phyloP scores from a whole-genome alignment of 2,329 filamentous ascomycete species.

The Epichloe sibirici region DNA sequence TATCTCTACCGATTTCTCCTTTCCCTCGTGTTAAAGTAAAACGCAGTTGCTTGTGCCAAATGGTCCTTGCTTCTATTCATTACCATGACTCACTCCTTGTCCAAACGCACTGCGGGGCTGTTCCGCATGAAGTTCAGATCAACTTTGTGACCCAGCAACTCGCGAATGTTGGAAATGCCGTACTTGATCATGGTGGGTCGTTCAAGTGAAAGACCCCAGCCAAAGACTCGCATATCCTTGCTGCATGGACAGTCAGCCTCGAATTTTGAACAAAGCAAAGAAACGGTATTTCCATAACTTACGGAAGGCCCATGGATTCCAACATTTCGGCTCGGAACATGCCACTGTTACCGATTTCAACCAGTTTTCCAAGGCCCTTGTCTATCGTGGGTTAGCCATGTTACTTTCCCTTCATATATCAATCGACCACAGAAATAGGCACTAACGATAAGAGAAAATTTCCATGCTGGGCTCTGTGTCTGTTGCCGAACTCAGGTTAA shows the following conservation, averaged over 20 bases:
- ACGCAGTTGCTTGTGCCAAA: neutral
- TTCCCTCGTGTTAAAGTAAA: neutral
- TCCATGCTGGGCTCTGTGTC: constrained; percentile 94
- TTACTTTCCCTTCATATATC: neutral
- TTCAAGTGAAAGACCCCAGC: constrained; percentile 85
- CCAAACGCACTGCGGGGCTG: constrained; percentile 81
- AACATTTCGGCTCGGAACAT: constrained; percentile 99
- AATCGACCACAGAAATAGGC: neutral
- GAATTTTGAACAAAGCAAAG: neutral
- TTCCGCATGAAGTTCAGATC: constrained; percentile 85
- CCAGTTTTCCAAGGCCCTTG: constrained; percentile 75
- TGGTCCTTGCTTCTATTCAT: neutral
- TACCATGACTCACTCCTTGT: constrained; percentile 51
- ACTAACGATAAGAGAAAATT: constrained; percentile 71
- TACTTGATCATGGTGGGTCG: constrained; percentile 98
- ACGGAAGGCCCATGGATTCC: constrained; percentile 80
- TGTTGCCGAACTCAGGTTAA: constrained; percentile 53
- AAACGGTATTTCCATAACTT: neutral
- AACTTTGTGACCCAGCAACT: constrained; percentile 88
- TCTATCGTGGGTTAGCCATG: constrained; percentile 23
- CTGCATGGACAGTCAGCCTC: neutral
- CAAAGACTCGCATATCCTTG: constrained; percentile 84
- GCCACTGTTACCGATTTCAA: constrained; percentile 95
- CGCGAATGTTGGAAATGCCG: constrained; percentile 78
- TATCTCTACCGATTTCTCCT: neutral